Conservation (phyloP, 192 early-diverging fungal species). For the Coemansia reversa region DNA sequence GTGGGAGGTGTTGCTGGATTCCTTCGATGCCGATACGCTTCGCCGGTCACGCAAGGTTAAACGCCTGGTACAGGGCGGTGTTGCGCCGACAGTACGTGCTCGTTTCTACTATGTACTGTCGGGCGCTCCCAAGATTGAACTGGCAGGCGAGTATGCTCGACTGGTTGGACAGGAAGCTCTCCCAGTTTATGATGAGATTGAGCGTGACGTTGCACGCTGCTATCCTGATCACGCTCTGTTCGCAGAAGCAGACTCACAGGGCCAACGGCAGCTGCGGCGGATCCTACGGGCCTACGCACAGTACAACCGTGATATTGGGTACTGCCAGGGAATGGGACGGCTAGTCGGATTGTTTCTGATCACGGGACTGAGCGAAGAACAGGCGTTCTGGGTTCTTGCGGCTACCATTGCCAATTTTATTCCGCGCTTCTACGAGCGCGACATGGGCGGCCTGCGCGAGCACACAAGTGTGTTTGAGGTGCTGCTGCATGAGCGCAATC, state of each 20-base stretch:
- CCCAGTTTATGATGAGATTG: constrained; percentile 86
- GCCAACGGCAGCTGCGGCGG: constrained; percentile 76
- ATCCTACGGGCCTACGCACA: constrained; percentile 85
- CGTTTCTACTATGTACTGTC: constrained; percentile 47
- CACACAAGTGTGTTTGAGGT: constrained; percentile 83
- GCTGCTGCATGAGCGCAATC: constrained; percentile 67
- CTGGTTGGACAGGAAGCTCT: constrained; percentile 19
- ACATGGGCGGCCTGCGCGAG: constrained; percentile 70
- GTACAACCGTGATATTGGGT: constrained; percentile 81
- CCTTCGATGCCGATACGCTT: constrained; percentile 38
- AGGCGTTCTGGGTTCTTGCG: constrained; percentile 86
- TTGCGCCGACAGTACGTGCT: constrained; percentile 29
- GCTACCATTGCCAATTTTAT: constrained; percentile 72
- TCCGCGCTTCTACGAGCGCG: constrained; percentile 76
- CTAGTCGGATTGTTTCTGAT: constrained; percentile 90
- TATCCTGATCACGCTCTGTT: constrained; percentile 90
- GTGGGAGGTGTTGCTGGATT: constrained; percentile 39
- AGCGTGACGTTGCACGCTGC: constrained; percentile 83
- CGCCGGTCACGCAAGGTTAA: constrained; percentile 53
- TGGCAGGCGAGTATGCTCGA: constrained; percentile 31
- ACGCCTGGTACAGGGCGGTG: constrained; percentile 48
- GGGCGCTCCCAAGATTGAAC: constrained; percentile 18
- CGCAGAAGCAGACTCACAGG: constrained; percentile 61
- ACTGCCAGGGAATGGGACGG: constrained; percentile 97
- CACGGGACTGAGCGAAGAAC: constrained; percentile 75